Evolutionary conservation across 306 rosid genomes (phyloP), one percentile per base, ranked within the genome.

Genomic region (Medicago truncatula): DNA sequence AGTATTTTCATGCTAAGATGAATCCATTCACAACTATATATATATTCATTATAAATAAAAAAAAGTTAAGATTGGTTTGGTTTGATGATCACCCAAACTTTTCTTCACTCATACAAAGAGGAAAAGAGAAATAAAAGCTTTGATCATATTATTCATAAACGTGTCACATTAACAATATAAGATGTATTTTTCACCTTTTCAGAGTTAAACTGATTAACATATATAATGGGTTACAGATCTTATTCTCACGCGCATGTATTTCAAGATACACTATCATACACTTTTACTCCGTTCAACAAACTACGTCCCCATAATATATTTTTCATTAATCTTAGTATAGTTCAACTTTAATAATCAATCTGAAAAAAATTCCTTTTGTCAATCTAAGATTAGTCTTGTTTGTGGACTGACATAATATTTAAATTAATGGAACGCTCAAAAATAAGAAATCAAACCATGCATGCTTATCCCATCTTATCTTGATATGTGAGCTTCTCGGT

Each of bases 181-280:
- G 20, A 31, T 56, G 1, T n/a, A 7, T 62, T 3, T 71, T 23
- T 0, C 1, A 17, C 6, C 53, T 25, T 41, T 23, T 17, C 39
- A 12, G 5, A 39, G 15, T 53, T 72, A 63, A 63, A 13, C 58
- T 52, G 49, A 65, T 65, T 56, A 28, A 38, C 40, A 57, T 28
- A 57, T 28, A 57, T 46, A 73, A 73, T 64, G 11, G 44, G 23
- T 65, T 65, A 41, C 41, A 15, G 52, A 74, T 66, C 20, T 46
- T 44, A 75, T 67, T 75, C 67, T 80, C 58, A 47, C 34, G 70
- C 80, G 76, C 76, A 75, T 74, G 72, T 60, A 75, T 50, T 10
- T 49, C 8, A 44, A 74, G 79, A 74, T 74, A 73, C 56, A 43
- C 65, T 74, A 10, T 54, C 40, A 43, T 72, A 73, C 79, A 20